Evolutionary conservation across 805 yeast genomes (phyloP).

Genomic region (Candida patagonica): DNA sequence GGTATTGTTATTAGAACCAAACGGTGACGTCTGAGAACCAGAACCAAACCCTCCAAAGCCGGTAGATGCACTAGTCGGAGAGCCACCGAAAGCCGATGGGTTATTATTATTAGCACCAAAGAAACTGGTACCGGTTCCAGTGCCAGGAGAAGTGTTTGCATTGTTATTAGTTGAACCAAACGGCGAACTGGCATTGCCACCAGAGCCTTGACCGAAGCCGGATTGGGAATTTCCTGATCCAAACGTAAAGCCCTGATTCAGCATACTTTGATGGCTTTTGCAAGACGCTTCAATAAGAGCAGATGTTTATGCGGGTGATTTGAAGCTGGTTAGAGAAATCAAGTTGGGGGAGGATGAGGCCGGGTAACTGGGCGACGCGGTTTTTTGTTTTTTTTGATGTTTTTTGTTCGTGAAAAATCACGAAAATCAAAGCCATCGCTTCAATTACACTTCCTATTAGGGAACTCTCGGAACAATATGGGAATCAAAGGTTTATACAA

Average conservation of each 20-base stretch:
- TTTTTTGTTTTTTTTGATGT: no score
- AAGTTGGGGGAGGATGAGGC: neutral
- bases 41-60: constrained; percentile 19
- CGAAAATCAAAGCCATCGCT: neutral
- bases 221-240: constrained; percentile 20
- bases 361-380: constrained; percentile 5
- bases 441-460: constrained; percentile 3
- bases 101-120: constrained; percentile 16
- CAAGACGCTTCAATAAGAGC: neutral
- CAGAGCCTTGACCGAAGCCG: constrained; percentile 16
- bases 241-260: constrained; percentile 17
- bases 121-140: constrained; percentile 10
- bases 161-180: constrained; percentile 2
- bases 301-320: neutral
- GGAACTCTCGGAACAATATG: constrained; percentile 15
- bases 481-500: constrained; percentile 57
- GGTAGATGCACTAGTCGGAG: constrained; percentile 7
- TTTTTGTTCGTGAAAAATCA: no score
- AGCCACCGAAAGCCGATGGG: no score
- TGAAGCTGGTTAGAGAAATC: neutral
- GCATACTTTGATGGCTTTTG: neutral
- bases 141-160: constrained; percentile 8
- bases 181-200: constrained; percentile 3
- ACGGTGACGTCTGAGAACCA: constrained; percentile 32
- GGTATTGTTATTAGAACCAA: constrained; percentile 25